These are phyloP conservation scores for Emergomyces pasteurianus DNA, from an alignment of 2,329 filamentous ascomycete genomes.

Conservation along the genomic window DNA sequence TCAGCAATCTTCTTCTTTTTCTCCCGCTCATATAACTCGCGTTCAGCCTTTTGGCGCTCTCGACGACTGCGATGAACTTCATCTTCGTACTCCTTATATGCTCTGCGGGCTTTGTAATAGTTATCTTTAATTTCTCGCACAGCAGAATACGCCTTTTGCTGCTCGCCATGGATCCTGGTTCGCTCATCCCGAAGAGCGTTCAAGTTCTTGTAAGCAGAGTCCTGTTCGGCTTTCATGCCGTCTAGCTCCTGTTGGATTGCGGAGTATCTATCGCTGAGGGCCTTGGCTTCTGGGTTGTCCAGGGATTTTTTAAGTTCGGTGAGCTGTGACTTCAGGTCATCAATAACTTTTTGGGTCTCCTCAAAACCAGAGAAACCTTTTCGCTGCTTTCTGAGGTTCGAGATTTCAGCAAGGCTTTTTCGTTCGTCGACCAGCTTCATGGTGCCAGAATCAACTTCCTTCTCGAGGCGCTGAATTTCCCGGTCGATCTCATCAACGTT, in stretches of 20 bases:
- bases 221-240: constrained; percentile 80
- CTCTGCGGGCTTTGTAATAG: constrained; percentile 71
- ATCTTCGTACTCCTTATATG: constrained; percentile 71
- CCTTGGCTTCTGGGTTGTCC: constrained; percentile 84
- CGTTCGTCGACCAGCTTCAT: constrained; percentile 98
- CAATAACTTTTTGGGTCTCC: constrained; percentile 75
- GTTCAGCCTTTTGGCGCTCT: constrained; percentile 72
- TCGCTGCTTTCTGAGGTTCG: constrained; percentile 70
- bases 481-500: constrained; percentile 75
- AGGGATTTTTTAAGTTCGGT: constrained; percentile 77
- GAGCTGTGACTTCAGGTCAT: constrained; percentile 75
- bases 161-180: constrained; percentile 68
- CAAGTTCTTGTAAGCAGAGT: constrained; percentile 79
- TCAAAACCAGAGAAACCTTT: constrained; percentile 86
- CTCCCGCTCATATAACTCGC: constrained; percentile 42
- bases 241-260: constrained; percentile 81
- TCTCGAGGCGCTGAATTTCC: constrained; percentile 68
- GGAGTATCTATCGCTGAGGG: constrained; percentile 74
- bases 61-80: constrained; percentile 64
- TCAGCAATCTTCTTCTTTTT: constrained; percentile 42
- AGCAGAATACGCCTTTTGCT: constrained; percentile 72
- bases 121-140: constrained; percentile 83
- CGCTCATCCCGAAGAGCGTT: constrained; percentile 76
- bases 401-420: constrained; percentile 78
- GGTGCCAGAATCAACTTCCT: constrained; percentile 73